Evolutionary conservation across 164 flowering plant species (phyloP).

Genomic region (Nymphaea thermarum): DNA sequence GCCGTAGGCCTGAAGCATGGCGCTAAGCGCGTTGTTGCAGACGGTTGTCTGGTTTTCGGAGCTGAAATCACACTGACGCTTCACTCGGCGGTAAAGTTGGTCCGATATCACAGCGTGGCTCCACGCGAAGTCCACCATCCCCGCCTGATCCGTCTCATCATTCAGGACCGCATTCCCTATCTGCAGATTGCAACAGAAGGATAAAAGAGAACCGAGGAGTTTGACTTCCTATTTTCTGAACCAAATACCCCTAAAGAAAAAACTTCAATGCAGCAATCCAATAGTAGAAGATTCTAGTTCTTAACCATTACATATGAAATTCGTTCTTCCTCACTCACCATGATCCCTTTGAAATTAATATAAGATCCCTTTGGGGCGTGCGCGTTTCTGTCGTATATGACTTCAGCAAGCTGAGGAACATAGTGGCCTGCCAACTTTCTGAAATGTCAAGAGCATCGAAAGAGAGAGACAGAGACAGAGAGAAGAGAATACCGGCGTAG

Average conservation of each 20-base stretch:
- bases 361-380: slow-evolving; percentile 16
- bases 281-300: too few species aligned
- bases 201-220: too few species aligned
- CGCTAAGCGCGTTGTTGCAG: slow-evolving; percentile 12
- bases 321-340: slow-evolving; percentile 21
- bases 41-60: slow-evolving; percentile 4
- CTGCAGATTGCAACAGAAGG: slow-evolving; percentile 10
- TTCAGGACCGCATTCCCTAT: slow-evolving; percentile 55
- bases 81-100: slow-evolving; percentile 20
- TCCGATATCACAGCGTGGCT: slow-evolving; percentile 61
- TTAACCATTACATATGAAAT: too few species aligned
- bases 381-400: slow-evolving; percentile 39
- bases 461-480: not conserved
- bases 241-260: too few species aligned
- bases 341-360: slow-evolving; percentile 57
- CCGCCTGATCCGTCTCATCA: slow-evolving; percentile 35
- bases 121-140: slow-evolving; percentile 57
- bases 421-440: slow-evolving; percentile 36
- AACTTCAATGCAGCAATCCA: too few species aligned
- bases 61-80: slow-evolving; percentile 29
- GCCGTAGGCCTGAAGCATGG: slow-evolving; percentile 23
- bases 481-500: slow-evolving; percentile 33
- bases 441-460: not conserved
- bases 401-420: slow-evolving; percentile 54
- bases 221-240: too few species aligned